phyloP scores from a whole-genome alignment of 2,329 filamentous ascomycete genomes.

The Chaetomiaceae sp. region DNA sequence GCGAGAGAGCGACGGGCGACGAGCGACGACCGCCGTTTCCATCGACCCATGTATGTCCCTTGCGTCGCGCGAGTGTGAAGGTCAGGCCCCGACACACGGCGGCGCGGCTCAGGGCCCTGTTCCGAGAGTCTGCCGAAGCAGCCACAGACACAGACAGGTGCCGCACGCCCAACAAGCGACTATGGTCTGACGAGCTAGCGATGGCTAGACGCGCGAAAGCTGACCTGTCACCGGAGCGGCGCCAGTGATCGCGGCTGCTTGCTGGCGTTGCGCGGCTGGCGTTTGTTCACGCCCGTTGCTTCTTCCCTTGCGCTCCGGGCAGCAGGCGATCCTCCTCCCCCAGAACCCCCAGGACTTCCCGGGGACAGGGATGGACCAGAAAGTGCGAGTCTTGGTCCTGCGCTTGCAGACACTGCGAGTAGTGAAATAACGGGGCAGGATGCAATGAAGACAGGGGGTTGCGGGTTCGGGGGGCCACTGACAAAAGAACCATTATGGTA shows the following conservation, averaged over 20 bases:
- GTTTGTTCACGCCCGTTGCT: slow-evolving; percentile 10
- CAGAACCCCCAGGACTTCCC: not conserved
- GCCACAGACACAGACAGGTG: not conserved
- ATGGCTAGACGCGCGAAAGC: slow-evolving; percentile 8
- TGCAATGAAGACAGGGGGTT: too few species aligned
- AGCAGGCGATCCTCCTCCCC: not conserved
- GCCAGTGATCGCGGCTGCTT: slow-evolving; percentile 8
- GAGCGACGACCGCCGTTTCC: too few species aligned
- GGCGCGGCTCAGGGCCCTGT: slow-evolving; percentile 9
- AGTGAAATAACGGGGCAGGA: slow-evolving; percentile 14
- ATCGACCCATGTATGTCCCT: not conserved
- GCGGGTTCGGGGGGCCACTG: too few species aligned
- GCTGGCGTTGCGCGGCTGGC: slow-evolving; percentile 14
- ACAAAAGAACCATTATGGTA: too few species aligned
- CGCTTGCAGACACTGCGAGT: too few species aligned
- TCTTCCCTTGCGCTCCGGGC: not conserved
- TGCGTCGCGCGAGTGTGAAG: not conserved
- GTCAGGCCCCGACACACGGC: not conserved
- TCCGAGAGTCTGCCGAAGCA: slow-evolving; percentile 7
- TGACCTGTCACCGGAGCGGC: slow-evolving; percentile 1
- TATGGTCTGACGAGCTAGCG: not conserved
- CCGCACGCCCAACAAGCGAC: not conserved
- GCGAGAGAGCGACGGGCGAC: too few species aligned
- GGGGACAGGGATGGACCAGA: not conserved
- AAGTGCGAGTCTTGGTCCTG: not conserved